A percentile compares a stretch with the other conserved stretches of the same genome.
phyloP scores from a whole-genome alignment of 495 filamentous ascomycete genomes.

The Lasiosphaeris hirsuta region DNA sequence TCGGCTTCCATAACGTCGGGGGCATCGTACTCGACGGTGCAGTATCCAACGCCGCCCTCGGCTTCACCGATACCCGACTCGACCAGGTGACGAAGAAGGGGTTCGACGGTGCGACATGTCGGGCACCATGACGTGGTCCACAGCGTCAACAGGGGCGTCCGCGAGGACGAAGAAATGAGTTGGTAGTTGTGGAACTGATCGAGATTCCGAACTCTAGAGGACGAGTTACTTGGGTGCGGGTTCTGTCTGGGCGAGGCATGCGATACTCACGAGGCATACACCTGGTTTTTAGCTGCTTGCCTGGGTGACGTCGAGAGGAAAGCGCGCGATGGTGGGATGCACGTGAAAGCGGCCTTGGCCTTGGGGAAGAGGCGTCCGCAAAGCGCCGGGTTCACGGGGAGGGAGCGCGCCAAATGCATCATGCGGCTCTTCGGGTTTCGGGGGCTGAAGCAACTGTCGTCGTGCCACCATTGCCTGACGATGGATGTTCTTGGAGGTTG shows the following conservation, averaged over 20 bases:
- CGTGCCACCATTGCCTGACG: too few relatives aligned
- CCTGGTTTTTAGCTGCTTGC: conserved; percentile 37
- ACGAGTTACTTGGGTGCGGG: background rate
- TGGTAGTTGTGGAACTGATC: conserved; percentile 60
- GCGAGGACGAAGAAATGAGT: conserved; percentile 54
- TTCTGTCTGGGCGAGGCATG: background rate
- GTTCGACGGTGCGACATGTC: conserved; percentile 54
- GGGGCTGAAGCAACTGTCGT: too few relatives aligned
- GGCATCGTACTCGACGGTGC: conserved; percentile 61
- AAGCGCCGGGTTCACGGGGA: too few relatives aligned
- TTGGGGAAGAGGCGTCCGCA: conserved; percentile 1
- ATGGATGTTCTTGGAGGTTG: too few relatives aligned
- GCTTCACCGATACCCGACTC: conserved; percentile 56
- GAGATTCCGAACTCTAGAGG: conserved; percentile 51
- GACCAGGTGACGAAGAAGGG: conserved; percentile 51
- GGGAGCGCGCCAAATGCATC: too few relatives aligned
- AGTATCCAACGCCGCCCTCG: conserved; percentile 58
- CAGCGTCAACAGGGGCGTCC: conserved; percentile 61
- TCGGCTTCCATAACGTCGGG: conserved; percentile 53
- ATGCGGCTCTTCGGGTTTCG: too few relatives aligned
- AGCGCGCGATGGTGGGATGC: conserved; percentile 8
- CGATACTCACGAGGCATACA: conserved; percentile 43
- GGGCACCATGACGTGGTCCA: conserved; percentile 68
- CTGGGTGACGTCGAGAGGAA: conserved; percentile 31
- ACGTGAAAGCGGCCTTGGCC: conserved; percentile 1